These are phyloP conservation scores for Termitomyces sp. DNA, from an alignment of 768 basidiomycete species.

Conservation along the genomic window DNA sequence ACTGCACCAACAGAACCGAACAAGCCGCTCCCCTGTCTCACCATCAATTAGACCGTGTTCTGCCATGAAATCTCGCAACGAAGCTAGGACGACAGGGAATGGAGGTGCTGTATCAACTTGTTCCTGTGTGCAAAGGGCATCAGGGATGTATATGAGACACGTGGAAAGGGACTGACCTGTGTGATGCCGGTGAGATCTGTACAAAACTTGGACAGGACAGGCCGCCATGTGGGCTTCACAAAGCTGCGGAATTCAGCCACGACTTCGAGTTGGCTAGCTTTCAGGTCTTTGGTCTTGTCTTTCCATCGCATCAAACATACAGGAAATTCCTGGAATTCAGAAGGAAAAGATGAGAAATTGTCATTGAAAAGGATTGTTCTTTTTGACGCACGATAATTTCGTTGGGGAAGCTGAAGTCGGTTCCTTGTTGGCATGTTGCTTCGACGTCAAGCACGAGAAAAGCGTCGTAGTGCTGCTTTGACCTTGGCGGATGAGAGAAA, in stretches of 20 bases:
- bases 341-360: background rate
- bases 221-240: constrained; percentile 85
- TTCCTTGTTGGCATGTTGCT: constrained; percentile 71
- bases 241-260: constrained; percentile 85
- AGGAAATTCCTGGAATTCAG: constrained; percentile 75
- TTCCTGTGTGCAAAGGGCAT: constrained; percentile 37
- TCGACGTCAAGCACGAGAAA: constrained; percentile 91
- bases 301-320: constrained; percentile 86
- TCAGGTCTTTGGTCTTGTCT: constrained; percentile 49
- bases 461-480: constrained; percentile 57
- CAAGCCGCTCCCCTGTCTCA: constrained; percentile 48
- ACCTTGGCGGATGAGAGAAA: constrained; percentile 4
- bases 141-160: background rate
- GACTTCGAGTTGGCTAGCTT: constrained; percentile 56
- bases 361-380: background rate
- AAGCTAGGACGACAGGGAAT: constrained; percentile 65
- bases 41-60: constrained; percentile 67
- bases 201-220: constrained; percentile 80
- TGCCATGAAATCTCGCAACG: constrained; percentile 64
- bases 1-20: constrained; percentile 77
- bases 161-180: constrained; percentile 55
- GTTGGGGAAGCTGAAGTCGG: constrained; percentile 82
- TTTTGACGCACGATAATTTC: constrained; percentile 81
- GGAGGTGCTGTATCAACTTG: constrained; percentile 78
- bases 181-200: constrained; percentile 86